A percentile compares a stretch with the other conserved stretches of the same genome.
Evolutionary conservation across 2,329 filamentous ascomycete species (phyloP).

Genomic region (Diaporthe nobilis): DNA sequence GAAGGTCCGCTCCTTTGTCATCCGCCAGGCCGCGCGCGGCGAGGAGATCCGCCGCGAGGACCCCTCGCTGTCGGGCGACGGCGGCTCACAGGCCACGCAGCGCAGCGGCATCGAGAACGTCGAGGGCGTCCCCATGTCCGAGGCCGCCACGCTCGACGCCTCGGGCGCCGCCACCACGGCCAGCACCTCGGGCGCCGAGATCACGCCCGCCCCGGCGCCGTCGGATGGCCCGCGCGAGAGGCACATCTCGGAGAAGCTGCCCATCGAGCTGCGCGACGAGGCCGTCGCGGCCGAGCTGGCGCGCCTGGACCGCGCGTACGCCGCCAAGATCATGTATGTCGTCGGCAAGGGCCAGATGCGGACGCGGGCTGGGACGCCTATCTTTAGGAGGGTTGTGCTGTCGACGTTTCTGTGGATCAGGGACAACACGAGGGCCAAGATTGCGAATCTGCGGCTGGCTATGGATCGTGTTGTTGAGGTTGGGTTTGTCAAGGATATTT

Average conservation of each 20-base stretch:
- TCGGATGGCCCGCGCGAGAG: conserved; percentile 2
- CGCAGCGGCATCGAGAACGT: conserved; percentile 38
- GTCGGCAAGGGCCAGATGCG: conserved; percentile 74
- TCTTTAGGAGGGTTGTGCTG: conserved; percentile 62
- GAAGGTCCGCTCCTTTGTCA: conserved; percentile 66
- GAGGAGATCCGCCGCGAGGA: conserved; percentile 35
- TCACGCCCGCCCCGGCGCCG: neutral
- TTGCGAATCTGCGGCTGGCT: conserved; percentile 71
- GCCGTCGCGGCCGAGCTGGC: conserved; percentile 55
- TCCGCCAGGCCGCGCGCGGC: conserved; percentile 49
- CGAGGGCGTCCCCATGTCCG: conserved; percentile 14
- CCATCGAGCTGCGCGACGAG: conserved; percentile 49
- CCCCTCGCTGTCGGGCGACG: conserved; percentile 34
- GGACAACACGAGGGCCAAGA: conserved; percentile 75
- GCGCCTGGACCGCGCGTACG: conserved; percentile 60
- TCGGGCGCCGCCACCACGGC: neutral
- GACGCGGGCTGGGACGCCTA: conserved; percentile 56
- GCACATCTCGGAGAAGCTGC: conserved; percentile 37
- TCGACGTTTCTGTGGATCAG: conserved; percentile 72
- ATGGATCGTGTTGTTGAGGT: conserved; percentile 75
- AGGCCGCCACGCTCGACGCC: conserved; percentile 6
- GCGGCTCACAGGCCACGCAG: conserved; percentile 24
- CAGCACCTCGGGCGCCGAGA: conserved; percentile 19
- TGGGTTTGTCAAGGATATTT: conserved; percentile 77
- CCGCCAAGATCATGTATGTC: conserved; percentile 66